Conservation (phyloP, 2,329 filamentous ascomycete genomes). For the Cytospora mali region DNA sequence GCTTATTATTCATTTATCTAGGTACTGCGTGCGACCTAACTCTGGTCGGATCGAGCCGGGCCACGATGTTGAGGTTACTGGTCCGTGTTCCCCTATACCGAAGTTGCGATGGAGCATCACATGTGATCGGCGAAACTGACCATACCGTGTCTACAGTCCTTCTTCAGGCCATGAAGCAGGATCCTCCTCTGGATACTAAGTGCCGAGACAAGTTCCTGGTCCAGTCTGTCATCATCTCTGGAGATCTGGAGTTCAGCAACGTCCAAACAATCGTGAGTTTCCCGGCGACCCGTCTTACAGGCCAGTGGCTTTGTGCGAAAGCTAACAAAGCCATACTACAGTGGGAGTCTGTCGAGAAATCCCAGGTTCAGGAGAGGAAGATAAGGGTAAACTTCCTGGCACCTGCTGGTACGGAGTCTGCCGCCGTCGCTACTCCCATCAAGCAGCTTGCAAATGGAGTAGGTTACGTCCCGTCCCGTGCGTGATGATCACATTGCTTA, state of each 20-base stretch:
- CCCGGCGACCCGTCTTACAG: too few relatives aligned
- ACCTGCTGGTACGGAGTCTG: slow-evolving; percentile 54
- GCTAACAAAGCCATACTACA: slow-evolving; percentile 44
- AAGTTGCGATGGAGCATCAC: slow-evolving; percentile 2
- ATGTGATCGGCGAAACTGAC: slow-evolving; percentile 17
- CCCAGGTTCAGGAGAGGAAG: slow-evolving; percentile 86
- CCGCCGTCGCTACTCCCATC: slow-evolving; percentile 35
- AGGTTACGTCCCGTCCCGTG: slow-evolving; percentile 19
- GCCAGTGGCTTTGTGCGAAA: slow-evolving; percentile 14
- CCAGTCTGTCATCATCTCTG: slow-evolving; percentile 82
- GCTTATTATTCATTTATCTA: slow-evolving; percentile 46
- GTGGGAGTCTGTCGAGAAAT: slow-evolving; percentile 82
- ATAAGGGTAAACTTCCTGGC: slow-evolving; percentile 88
- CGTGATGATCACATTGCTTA: slow-evolving; percentile 9
- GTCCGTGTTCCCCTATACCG: slow-evolving; percentile 52
- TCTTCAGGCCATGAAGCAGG: slow-evolving; percentile 96
- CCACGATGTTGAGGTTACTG: slow-evolving; percentile 87
- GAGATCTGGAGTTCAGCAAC: slow-evolving; percentile 81
- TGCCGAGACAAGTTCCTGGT: slow-evolving; percentile 98
- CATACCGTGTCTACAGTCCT: slow-evolving; percentile 64
- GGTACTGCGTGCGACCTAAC: slow-evolving; percentile 97
- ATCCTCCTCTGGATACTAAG: slow-evolving; percentile 81
- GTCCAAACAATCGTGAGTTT: slow-evolving; percentile 77
- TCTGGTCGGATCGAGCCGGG: slow-evolving; percentile 93
- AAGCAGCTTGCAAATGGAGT: slow-evolving; percentile 37